A percentile compares a stretch with the other conserved stretches of the same genome.
phyloP scores from a whole-genome alignment of 306 rosid species.

The Malus asiatica region DNA sequence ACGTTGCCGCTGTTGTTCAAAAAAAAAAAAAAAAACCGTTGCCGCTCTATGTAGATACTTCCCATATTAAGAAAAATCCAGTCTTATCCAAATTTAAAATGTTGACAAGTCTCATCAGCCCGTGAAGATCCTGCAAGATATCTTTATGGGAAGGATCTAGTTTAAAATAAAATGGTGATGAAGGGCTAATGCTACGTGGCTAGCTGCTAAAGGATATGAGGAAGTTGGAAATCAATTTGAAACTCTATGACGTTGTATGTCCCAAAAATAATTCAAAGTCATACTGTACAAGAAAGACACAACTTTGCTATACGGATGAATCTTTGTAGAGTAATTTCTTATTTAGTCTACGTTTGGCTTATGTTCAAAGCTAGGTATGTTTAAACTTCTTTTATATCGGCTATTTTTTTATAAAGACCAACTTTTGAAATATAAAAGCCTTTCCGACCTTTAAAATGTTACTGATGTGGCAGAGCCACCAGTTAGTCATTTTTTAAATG shows the following conservation, averaged over 20 bases:
- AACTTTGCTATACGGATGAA: too few relatives aligned
- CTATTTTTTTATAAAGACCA: background rate
- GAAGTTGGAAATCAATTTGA: background rate
- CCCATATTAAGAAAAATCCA: too few relatives aligned
- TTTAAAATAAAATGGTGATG: background rate
- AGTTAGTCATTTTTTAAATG: too few relatives aligned
- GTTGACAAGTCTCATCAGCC: background rate
- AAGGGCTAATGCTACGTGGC: background rate
- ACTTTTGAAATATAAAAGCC: too few relatives aligned
- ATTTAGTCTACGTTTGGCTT: too few relatives aligned
- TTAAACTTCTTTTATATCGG: too few relatives aligned
- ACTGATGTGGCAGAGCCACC: too few relatives aligned
- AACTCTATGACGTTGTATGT: background rate
- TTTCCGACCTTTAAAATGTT: too few relatives aligned
- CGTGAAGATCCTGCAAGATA: background rate
- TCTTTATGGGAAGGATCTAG: background rate
- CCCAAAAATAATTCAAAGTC: background rate
- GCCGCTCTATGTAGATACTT: rapidly evolving
- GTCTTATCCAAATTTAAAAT: background rate
- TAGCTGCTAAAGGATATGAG: background rate
- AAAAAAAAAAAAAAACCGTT: too few relatives aligned
- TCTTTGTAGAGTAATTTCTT: too few relatives aligned
- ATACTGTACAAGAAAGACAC: too few relatives aligned
- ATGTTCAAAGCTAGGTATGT: background rate
- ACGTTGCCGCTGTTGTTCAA: too few relatives aligned